A percentile compares a stretch with the other conserved stretches of the same genome.
Conservation (phyloP, 768 basidiomycete species). For the Xanthoconium purpureum region DNA sequence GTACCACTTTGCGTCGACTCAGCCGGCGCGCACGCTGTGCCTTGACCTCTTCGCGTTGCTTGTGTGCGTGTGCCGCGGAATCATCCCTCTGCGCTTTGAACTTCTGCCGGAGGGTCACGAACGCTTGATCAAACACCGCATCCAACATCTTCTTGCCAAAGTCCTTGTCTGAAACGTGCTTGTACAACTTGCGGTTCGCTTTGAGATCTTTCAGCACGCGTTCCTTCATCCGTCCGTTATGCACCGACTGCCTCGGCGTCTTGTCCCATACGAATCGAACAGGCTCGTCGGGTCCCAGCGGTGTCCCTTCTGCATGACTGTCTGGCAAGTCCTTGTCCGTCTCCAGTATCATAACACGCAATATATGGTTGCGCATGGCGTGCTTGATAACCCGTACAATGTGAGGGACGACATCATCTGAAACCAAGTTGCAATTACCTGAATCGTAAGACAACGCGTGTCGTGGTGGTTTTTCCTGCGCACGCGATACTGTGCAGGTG, state of each 20-base stretch:
- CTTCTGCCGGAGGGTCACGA: conserved; percentile 65
- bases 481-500: conserved; percentile 30
- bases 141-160: conserved; percentile 62
- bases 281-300: conserved; percentile 46
- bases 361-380: conserved; percentile 67
- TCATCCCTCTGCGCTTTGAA: conserved; percentile 59
- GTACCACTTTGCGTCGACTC: conserved; percentile 60
- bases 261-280: conserved; percentile 80
- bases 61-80: conserved; percentile 39
- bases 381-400: conserved; percentile 40
- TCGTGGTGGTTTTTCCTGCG: conserved; percentile 62
- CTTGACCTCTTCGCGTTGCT: conserved; percentile 58
- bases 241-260: conserved; percentile 69
- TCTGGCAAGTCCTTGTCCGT: conserved; percentile 59
- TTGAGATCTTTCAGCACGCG: conserved; percentile 61
- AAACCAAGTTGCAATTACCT: conserved; percentile 40
- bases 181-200: conserved; percentile 53
- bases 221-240: conserved; percentile 69
- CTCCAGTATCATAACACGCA: conserved; percentile 54
- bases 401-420: conserved; percentile 1
- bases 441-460: conserved; percentile 61
- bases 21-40: conserved; percentile 58
- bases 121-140: conserved; percentile 65
- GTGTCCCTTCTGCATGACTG: conserved; percentile 54
- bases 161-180: conserved; percentile 61